Evolutionary conservation across 805 yeast species (phyloP).

Genomic region (Candida sakaeoensis): DNA sequence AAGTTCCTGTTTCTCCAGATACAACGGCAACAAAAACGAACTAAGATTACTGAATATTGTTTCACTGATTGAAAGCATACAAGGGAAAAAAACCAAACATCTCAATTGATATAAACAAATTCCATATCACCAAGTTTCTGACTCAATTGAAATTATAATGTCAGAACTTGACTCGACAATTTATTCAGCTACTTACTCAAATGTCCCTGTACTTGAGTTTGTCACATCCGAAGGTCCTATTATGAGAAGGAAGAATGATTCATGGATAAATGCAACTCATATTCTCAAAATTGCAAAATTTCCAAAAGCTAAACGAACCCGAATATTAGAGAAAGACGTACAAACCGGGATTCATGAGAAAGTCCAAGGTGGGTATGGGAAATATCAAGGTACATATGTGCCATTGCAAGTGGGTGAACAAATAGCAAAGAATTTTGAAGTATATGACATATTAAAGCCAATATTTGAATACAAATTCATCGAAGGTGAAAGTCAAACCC

Average conservation of each 20-base stretch:
- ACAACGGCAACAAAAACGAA: slow-evolving; percentile 8
- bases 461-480: slow-evolving; percentile 56
- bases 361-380: slow-evolving; percentile 73
- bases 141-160: background rate
- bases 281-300: slow-evolving; percentile 64
- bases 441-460: slow-evolving; percentile 54
- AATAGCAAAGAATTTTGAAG: slow-evolving; percentile 37
- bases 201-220: slow-evolving; percentile 67
- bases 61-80: too few relatives aligned
- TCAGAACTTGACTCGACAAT: slow-evolving; percentile 24
- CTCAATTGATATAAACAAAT: background rate
- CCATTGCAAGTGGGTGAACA: slow-evolving; percentile 40
- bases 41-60: slow-evolving; percentile 16
- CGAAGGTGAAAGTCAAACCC: slow-evolving; percentile 40
- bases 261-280: slow-evolving; percentile 71
- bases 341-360: slow-evolving; percentile 64
- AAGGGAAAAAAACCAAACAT: background rate
- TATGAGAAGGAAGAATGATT: slow-evolving; percentile 61
- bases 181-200: slow-evolving; percentile 72
- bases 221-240: slow-evolving; percentile 67
- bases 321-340: slow-evolving; percentile 61
- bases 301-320: slow-evolving; percentile 61
- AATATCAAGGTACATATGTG: slow-evolving; percentile 52
- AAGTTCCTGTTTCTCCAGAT: slow-evolving; percentile 2
- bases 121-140: background rate